Evolutionary conservation across 2,329 filamentous ascomycete species (phyloP), one percentile per base, ranked within the genome.

Genomic region (Aspergillus spinulosporus): DNA sequence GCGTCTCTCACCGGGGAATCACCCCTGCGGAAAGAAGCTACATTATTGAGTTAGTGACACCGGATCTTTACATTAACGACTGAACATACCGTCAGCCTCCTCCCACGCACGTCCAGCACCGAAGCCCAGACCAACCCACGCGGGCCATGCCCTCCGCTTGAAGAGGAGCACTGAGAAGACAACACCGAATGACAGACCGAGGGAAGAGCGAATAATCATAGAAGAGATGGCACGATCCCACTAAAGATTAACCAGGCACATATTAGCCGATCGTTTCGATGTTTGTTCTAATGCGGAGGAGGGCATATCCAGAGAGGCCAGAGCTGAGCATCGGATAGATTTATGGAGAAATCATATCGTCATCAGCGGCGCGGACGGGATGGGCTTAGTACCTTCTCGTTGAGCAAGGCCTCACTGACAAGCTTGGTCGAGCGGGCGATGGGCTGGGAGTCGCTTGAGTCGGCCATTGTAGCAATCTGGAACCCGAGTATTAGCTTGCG

Each of bases 161-260:
- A 99, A 99, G 54, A 99, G 80, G 57, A 99, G 88, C 60, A 99
- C 92, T 60, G 94, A 97, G 83, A 99, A 97, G 78, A 99, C 90
- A 75, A 99, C 88, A 74, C 94, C 94, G 79, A 99, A 99, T 67
- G 89, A 91, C 74, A 97, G 89, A 71, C 94, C 94, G 76, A 99
- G 88, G 55, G 90, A 88, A 64, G 93, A 97, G 78, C 95, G 92
- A 82, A 99, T 95, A 74, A 99, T 86, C 77, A 97, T 86, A 72
- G 95, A 97, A 68, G 94, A 97, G 68, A 99, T 87, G 79, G 94
- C 97, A 80, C 90, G 93, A 76, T 99, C 94, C 94, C 94, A 99
- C 94, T 99, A 66, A 15, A 51, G 28, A 56, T 32, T 31, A 55
- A 45, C 45, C 54, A 56, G 47, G 59, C 55, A 43, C 59, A 47